These are phyloP conservation scores for Rhazya stricta DNA, from an alignment of 257 asterid genomes.

Conservation along the genomic window DNA sequence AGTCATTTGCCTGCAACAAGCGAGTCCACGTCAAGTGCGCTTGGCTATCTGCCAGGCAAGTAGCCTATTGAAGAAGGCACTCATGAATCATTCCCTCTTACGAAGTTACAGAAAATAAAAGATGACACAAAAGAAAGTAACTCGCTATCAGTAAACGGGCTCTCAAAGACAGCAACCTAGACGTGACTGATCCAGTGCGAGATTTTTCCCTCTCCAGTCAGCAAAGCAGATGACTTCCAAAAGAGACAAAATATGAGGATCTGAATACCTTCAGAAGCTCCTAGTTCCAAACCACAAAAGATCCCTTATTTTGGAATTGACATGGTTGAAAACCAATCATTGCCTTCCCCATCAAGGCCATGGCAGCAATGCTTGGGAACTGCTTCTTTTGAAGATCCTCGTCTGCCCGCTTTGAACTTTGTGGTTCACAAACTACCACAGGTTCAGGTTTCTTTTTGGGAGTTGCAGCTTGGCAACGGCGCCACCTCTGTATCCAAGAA, in stretches of 20 bases:
- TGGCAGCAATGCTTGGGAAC: conserved; percentile 78
- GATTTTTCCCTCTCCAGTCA: too few relatives aligned
- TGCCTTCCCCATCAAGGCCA: conserved; percentile 79
- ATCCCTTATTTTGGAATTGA: conserved; percentile 45
- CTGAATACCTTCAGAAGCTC: conserved; percentile 24
- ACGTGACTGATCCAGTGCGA: background rate
- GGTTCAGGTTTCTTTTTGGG: conserved; percentile 28
- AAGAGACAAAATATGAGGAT: background rate
- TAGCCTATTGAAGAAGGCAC: conserved; percentile 10
- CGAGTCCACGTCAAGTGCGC: background rate
- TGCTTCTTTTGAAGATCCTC: conserved; percentile 51
- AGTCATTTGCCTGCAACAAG: background rate
- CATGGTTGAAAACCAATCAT: conserved; percentile 47
- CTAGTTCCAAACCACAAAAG: conserved; percentile 61
- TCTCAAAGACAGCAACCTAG: conserved; percentile 6
- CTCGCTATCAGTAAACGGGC: conserved; percentile 4
- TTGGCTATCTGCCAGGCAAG: conserved; percentile 10
- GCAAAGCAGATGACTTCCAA: background rate
- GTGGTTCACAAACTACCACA: conserved; percentile 41
- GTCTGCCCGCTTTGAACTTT: conserved; percentile 28
- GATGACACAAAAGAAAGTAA: background rate
- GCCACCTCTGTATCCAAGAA: conserved; percentile 76
- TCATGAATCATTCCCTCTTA: background rate
- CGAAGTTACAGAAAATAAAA: background rate
- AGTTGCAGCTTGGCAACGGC: conserved; percentile 20